phyloP scores from a whole-genome alignment of 495 filamentous ascomycete genomes.

The Lasiosphaeria hispida region DNA sequence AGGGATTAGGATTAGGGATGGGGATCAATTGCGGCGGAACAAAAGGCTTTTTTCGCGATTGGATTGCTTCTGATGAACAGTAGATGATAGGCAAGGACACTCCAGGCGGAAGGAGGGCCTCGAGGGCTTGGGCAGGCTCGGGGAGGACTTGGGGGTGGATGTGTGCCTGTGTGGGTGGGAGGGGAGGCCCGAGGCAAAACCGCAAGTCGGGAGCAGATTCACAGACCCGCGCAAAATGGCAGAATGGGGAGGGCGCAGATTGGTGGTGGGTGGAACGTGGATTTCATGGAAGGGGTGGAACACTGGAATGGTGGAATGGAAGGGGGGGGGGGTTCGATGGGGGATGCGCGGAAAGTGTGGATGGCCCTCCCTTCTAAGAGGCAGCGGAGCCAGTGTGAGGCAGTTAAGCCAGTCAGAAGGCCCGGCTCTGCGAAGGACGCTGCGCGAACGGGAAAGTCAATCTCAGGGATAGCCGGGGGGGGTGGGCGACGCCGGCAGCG shows the following conservation, averaged over 20 bases:
- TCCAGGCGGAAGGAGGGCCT: neutral
- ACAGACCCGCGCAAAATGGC: neutral
- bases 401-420: slow-evolving; percentile 17
- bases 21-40: slow-evolving; percentile 27
- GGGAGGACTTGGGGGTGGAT: neutral
- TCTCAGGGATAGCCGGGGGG: slow-evolving; percentile 23
- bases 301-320: neutral
- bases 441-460: slow-evolving; percentile 32
- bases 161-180: too few species aligned
- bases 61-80: slow-evolving; percentile 23
- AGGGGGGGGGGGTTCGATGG: neutral
- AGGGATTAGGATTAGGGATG: slow-evolving; percentile 1
- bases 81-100: slow-evolving; percentile 14
- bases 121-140: neutral
- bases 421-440: slow-evolving; percentile 8
- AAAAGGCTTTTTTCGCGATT: slow-evolving; percentile 22
- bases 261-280: neutral
- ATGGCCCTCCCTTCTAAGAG: slow-evolving; percentile 14
- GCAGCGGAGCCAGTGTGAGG: neutral
- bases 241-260: too few species aligned
- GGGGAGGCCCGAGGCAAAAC: too few species aligned
- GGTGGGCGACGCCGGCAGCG: slow-evolving; percentile 1
- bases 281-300: slow-evolving; percentile 17
- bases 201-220: too few species aligned
- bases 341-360: slow-evolving; percentile 24